Conservation (phyloP, 192 early-diverging fungal genomes). For the Coemansia sp. region DNA sequence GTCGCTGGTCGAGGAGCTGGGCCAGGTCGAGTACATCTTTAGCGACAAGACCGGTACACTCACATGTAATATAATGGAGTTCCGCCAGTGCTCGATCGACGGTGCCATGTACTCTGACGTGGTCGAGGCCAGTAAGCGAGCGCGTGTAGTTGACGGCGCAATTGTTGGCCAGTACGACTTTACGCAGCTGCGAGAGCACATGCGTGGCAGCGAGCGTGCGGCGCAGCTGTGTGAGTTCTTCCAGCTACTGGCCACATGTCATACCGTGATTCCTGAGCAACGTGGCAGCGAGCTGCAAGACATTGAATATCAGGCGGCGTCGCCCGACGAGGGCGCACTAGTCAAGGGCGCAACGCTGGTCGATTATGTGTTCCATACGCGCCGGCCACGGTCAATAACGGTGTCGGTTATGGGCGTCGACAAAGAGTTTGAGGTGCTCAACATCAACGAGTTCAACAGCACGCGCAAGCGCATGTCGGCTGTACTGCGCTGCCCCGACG, state of each 20-base stretch:
- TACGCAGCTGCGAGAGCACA: conserved; percentile 61
- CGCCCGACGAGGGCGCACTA: conserved; percentile 95
- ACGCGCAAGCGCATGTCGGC: conserved; percentile 99
- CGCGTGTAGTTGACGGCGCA: conserved; percentile 69
- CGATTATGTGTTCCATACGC: conserved; percentile 67
- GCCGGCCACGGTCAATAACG: conserved; percentile 52
- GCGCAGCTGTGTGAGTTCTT: conserved; percentile 87
- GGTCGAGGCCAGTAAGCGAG: conserved; percentile 87
- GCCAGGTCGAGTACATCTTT: conserved; percentile 97
- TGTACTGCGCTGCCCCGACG: conserved; percentile 83
- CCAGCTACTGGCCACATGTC: conserved; percentile 86
- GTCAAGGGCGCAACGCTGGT: conserved; percentile 70
- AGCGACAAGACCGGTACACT: conserved; percentile 93
- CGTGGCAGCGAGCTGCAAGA: conserved; percentile 56
- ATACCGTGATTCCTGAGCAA: conserved; percentile 95
- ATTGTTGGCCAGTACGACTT: conserved; percentile 68
- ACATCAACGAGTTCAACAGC: conserved; percentile 98
- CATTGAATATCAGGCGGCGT: conserved; percentile 91
- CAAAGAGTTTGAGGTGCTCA: conserved; percentile 86
- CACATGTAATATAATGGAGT: conserved; percentile 89
- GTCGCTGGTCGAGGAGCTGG: conserved; percentile 93
- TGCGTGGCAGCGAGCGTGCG: conserved; percentile 56
- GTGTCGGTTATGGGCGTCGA: conserved; percentile 42
- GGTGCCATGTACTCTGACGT: conserved; percentile 88
- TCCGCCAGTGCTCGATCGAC: conserved; percentile 85